Evolutionary conservation across 1,284 basidiomycete species (phyloP).

Genomic region (Boletus smithii): DNA sequence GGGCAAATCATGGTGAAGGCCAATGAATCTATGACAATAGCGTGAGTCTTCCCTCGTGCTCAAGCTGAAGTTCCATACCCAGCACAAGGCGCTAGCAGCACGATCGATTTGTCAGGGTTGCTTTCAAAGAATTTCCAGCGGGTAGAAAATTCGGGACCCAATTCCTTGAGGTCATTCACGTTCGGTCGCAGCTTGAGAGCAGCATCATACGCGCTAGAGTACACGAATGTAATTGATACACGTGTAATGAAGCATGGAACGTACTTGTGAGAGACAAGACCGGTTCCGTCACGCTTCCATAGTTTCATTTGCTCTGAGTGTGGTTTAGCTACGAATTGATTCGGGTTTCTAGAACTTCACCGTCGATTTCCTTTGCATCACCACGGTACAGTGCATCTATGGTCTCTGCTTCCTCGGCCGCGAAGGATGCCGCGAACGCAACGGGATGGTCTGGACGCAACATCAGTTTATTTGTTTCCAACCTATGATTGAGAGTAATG

Average conservation of each 20-base stretch:
- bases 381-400: slow-evolving; percentile 42
- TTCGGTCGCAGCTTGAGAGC: slow-evolving; percentile 50
- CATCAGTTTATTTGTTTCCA: not conserved
- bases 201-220: slow-evolving; percentile 40
- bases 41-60: not conserved
- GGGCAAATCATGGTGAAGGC: slow-evolving; percentile 9
- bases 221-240: not conserved
- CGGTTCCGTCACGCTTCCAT: slow-evolving; percentile 44
- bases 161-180: slow-evolving; percentile 39
- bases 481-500: not conserved
- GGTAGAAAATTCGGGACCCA: slow-evolving; percentile 44
- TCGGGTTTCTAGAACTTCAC: slow-evolving; percentile 24
- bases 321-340: not conserved
- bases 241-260: not conserved
- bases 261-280: slow-evolving; percentile 50
- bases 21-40: slow-evolving; percentile 9
- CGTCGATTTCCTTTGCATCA: slow-evolving; percentile 35
- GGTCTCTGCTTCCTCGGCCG: slow-evolving; percentile 41
- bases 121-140: slow-evolving; percentile 45
- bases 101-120: slow-evolving; percentile 48
- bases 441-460: slow-evolving; percentile 44
- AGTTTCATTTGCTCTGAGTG: slow-evolving; percentile 39
- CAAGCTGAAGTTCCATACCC: slow-evolving; percentile 20
- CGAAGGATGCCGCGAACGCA: slow-evolving; percentile 37
- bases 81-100: slow-evolving; percentile 36